phyloP scores from a whole-genome alignment of 805 yeast species.

The Candida glaebosa region DNA sequence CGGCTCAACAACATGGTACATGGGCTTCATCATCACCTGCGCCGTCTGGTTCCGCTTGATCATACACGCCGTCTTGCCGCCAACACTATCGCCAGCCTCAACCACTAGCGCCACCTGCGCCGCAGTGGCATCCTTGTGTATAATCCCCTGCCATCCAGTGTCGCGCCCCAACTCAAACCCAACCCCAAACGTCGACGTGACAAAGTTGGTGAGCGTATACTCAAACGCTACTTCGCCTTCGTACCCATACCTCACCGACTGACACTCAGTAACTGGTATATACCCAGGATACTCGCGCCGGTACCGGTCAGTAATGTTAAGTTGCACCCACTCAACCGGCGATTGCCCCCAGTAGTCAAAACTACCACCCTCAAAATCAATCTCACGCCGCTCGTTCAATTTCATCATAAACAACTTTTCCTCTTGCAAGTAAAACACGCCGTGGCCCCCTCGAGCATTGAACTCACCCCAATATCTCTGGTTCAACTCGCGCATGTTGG shows the following conservation, averaged over 20 bases:
- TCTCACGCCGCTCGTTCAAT: background rate
- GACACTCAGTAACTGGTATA: conserved; percentile 17
- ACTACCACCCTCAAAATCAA: background rate
- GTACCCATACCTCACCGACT: conserved; percentile 14
- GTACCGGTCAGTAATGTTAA: conserved; percentile 3
- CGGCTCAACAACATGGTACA: conserved; percentile 10
- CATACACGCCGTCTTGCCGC: conserved; percentile 13
- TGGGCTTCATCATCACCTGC: conserved; percentile 18
- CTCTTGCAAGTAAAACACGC: background rate
- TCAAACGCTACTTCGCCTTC: conserved; percentile 11
- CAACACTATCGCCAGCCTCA: background rate
- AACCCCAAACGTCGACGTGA: background rate
- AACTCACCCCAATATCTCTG: background rate
- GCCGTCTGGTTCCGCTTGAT: conserved; percentile 16
- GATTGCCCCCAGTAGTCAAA: background rate
- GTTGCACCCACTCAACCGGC: conserved; percentile 2
- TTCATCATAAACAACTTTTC: conserved; percentile 2
- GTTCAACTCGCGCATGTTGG: background rate
- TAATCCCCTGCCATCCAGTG: background rate
- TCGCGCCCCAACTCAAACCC: background rate
- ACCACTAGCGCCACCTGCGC: background rate
- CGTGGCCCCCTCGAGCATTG: background rate
- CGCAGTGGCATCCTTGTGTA: background rate
- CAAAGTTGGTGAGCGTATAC: conserved; percentile 3
- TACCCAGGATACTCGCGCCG: conserved; percentile 10